phyloP scores from a whole-genome alignment of 2,329 filamentous ascomycete genomes.

The Neonectria sp. region DNA sequence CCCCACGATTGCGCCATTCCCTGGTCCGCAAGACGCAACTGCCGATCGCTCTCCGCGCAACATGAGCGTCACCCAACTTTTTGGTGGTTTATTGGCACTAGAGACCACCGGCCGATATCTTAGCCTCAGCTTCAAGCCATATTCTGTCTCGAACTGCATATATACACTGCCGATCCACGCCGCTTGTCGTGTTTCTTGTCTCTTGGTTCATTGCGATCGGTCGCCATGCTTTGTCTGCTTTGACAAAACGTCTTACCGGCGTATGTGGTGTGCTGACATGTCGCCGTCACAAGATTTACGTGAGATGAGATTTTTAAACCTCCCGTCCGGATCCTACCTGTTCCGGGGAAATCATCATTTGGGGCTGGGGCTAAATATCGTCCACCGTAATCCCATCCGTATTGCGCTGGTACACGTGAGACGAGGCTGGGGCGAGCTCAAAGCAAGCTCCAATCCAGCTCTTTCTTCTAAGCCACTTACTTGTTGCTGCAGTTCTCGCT shows the following conservation, averaged over 20 bases:
- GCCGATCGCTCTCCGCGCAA: slow-evolving; percentile 37
- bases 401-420: neutral
- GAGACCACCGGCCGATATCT: slow-evolving; percentile 7
- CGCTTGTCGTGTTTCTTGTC: neutral
- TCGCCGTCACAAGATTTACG: neutral
- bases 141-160: slow-evolving; percentile 9
- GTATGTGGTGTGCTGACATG: neutral
- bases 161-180: neutral
- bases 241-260: neutral
- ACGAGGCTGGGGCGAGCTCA: neutral
- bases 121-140: slow-evolving; percentile 8
- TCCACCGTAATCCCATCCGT: neutral
- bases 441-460: neutral
- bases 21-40: slow-evolving; percentile 35
- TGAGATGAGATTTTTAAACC: neutral
- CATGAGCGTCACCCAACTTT: slow-evolving; percentile 20
- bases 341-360: slow-evolving; percentile 8
- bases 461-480: slow-evolving; percentile 1
- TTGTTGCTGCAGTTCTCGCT: no score
- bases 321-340: neutral
- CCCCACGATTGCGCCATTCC: slow-evolving; percentile 37
- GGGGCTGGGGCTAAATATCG: neutral
- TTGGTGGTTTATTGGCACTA: slow-evolving; percentile 30
- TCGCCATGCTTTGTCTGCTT: neutral
- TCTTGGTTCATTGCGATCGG: no score